Conservation (phyloP, 768 basidiomycete species). For the Russula griseocarnosa region DNA sequence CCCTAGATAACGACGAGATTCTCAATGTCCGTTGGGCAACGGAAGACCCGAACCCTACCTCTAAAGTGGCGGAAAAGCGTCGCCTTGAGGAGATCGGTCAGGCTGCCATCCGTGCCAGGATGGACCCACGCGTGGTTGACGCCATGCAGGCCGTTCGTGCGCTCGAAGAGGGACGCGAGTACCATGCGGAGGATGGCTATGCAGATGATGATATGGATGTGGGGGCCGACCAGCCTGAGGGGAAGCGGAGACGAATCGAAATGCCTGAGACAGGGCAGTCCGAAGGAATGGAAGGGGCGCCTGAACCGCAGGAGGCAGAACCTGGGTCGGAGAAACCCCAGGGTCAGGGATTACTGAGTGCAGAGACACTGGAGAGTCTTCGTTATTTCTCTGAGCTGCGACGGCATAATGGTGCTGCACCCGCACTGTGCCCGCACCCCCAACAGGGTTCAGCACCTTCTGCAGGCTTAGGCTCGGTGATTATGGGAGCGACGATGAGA, state of each 20-base stretch:
- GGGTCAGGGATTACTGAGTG: slow-evolving; percentile 68
- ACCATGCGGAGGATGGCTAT: slow-evolving; percentile 14
- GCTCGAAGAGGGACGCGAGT: slow-evolving; percentile 70
- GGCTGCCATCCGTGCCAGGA: slow-evolving; percentile 75
- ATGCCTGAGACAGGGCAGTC: slow-evolving; percentile 30
- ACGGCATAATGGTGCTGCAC: slow-evolving; percentile 51
- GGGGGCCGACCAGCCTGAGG: slow-evolving; percentile 35
- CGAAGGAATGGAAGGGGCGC: slow-evolving; percentile 9
- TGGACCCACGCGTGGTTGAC: slow-evolving; percentile 87
- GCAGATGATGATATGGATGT: slow-evolving; percentile 38
- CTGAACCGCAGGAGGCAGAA: slow-evolving; percentile 18
- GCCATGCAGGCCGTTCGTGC: slow-evolving; percentile 84
- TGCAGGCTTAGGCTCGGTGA: slow-evolving; percentile 61
- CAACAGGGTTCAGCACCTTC: slow-evolving; percentile 36
- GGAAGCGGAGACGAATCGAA: slow-evolving; percentile 39
- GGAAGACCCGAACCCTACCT: slow-evolving; percentile 93
- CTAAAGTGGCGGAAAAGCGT: slow-evolving; percentile 80
- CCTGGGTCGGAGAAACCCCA: slow-evolving; percentile 32
- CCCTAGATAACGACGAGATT: slow-evolving; percentile 94
- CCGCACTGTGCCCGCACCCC: slow-evolving; percentile 29
- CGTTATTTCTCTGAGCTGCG: slow-evolving; percentile 89
- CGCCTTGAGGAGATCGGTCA: slow-evolving; percentile 81
- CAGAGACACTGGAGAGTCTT: slow-evolving; percentile 84
- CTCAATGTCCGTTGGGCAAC: slow-evolving; percentile 99
- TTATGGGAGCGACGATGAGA: slow-evolving; percentile 76